A percentile compares a stretch with the other conserved stretches of the same genome.
Conservation (phyloP, 805 yeast genomes). For the Teunomyces aglyptinius region DNA sequence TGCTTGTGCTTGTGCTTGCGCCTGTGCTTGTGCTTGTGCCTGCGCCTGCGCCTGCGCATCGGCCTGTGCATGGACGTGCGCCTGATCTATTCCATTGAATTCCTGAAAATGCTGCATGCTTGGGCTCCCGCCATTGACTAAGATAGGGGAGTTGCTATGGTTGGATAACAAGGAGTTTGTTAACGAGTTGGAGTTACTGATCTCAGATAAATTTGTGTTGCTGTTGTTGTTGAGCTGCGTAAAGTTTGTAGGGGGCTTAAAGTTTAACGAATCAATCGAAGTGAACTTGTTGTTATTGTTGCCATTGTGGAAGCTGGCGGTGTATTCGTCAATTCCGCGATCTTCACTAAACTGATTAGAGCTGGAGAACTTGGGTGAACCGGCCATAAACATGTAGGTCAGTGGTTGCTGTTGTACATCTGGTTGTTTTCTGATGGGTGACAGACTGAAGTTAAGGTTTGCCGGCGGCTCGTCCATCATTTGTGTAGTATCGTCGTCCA, state of each 20-base stretch:
- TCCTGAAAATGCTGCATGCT: constrained; percentile 6
- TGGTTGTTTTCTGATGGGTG: constrained; percentile 10
- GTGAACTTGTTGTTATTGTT: constrained; percentile 26
- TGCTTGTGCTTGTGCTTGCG: constrained; percentile 11
- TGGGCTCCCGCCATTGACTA: constrained; percentile 3
- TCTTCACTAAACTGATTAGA: constrained; percentile 11
- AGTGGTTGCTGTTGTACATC: constrained; percentile 2
- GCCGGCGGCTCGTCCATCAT: constrained; percentile 14
- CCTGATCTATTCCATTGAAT: constrained; percentile 8
- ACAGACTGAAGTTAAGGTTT: constrained; percentile 5
- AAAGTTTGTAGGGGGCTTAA: constrained; percentile 42
- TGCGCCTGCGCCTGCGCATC: constrained; percentile 14
- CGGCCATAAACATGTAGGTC: constrained; percentile 1
- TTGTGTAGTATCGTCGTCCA: constrained; percentile 40
- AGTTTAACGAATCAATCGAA: constrained; percentile 37
- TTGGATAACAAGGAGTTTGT: constrained; percentile 20
- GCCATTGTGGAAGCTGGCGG: constrained; percentile 7
- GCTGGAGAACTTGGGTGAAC: constrained; percentile 11
- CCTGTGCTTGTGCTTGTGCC: constrained; percentile 11
- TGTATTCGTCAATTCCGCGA: constrained; percentile 10
- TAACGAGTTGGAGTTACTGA: constrained; percentile 25
- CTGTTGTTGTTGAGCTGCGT: constrained; percentile 40
- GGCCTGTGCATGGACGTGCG: constrained; percentile 10
- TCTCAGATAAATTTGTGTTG: constrained; percentile 39
- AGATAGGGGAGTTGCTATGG: constrained; percentile 11